These are phyloP conservation scores for Rhypophila decipiens DNA, from an alignment of 495 filamentous ascomycete genomes.

Conservation along the genomic window DNA sequence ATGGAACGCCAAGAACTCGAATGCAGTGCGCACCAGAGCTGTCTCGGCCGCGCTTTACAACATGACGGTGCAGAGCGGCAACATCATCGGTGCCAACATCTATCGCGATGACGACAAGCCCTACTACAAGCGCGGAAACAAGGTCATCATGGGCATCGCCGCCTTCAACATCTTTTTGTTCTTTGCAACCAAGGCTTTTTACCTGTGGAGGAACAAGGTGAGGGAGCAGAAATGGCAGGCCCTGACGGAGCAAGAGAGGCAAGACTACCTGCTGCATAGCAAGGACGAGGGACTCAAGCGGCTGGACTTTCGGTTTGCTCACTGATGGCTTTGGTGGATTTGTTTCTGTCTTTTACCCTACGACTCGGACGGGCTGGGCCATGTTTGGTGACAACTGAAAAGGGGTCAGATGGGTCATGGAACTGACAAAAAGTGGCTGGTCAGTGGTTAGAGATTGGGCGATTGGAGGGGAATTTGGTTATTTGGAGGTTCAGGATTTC, in stretches of 20 bases:
- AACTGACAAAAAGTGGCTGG: too few relatives aligned
- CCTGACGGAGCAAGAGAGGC: conserved; percentile 56
- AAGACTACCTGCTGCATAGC: conserved; percentile 59
- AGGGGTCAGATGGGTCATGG: neutral
- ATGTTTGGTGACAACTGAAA: neutral
- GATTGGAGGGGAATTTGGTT: too few relatives aligned
- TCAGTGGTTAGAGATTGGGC: too few relatives aligned
- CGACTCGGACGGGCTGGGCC: neutral
- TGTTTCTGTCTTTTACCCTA: neutral
- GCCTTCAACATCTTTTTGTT: conserved; percentile 51
- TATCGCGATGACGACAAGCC: conserved; percentile 63
- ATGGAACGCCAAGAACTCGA: conserved; percentile 14
- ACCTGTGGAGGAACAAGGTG: conserved; percentile 50
- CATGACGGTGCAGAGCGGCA: conserved; percentile 63
- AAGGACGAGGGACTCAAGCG: conserved; percentile 66
- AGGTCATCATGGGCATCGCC: conserved; percentile 52
- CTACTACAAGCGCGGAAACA: conserved; percentile 60
- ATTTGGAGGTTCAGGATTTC: too few relatives aligned
- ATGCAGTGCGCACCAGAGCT: conserved; percentile 55
- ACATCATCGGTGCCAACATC: conserved; percentile 48
- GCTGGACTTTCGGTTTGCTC: conserved; percentile 49
- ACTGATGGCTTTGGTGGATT: conserved; percentile 14
- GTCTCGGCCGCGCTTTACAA: conserved; percentile 64
- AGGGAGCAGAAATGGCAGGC: conserved; percentile 36
- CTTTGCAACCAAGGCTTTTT: conserved; percentile 54